These are phyloP conservation scores for Wickerhamomyces tratensis DNA, from an alignment of 805 yeast species.

Conservation along the genomic window DNA sequence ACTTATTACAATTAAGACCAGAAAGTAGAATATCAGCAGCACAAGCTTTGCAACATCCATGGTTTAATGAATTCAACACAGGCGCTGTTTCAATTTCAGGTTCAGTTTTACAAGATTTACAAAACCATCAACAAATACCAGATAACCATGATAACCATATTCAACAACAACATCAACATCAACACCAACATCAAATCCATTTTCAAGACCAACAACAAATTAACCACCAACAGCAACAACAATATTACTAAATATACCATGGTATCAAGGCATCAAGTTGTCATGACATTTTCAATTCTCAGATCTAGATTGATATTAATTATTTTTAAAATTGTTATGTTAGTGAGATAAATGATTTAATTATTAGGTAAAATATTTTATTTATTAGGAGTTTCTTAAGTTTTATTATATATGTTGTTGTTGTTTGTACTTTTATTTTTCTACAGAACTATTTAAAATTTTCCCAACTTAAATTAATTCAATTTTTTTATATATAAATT, in stretches of 20 bases:
- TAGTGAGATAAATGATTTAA: no score
- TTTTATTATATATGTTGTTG: no score
- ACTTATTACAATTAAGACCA: constrained; percentile 86
- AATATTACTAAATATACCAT: constrained; percentile 13
- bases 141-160: constrained; percentile 7
- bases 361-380: no score
- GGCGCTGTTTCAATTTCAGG: not conserved
- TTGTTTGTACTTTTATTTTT: no score
- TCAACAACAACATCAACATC: constrained; percentile 1
- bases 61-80: constrained; percentile 68
- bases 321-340: no score
- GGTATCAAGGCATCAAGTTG: constrained; percentile 7
- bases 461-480: no score
- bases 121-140: constrained; percentile 2
- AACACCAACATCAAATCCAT: not conserved
- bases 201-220: not conserved
- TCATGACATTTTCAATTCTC: not conserved
- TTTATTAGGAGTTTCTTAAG: no score
- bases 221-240: not conserved
- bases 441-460: no score
- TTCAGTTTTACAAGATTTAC: constrained; percentile 3
- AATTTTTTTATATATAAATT: no score
- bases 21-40: constrained; percentile 88
- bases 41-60: constrained; percentile 84
- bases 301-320: no score